These are phyloP conservation scores for Aspergillus tanneri DNA, from an alignment of 2,329 filamentous ascomycete genomes.

Conservation along the genomic window DNA sequence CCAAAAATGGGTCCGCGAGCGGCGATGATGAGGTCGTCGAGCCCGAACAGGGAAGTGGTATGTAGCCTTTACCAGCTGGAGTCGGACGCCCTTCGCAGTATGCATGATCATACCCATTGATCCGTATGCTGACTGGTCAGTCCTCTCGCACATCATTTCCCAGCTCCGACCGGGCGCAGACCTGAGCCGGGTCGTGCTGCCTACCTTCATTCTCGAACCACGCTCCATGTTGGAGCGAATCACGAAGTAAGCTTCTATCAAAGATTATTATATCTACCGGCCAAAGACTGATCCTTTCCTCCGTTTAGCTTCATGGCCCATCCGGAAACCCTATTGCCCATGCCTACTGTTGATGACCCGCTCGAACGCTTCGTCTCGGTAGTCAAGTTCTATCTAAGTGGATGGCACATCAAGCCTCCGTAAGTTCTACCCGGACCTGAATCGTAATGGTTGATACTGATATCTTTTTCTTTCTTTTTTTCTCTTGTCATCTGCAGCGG, in stretches of 20 bases:
- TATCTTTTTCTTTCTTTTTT: background rate
- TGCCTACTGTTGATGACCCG: slow-evolving; percentile 84
- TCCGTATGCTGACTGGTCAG: too few relatives aligned
- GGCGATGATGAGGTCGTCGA: slow-evolving; percentile 80
- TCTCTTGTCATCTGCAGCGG: slow-evolving; percentile 57
- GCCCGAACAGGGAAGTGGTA: slow-evolving; percentile 91
- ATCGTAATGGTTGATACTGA: background rate
- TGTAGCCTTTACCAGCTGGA: too few relatives aligned
- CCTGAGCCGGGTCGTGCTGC: slow-evolving; percentile 87
- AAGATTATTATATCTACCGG: background rate
- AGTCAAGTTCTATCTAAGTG: slow-evolving; percentile 96
- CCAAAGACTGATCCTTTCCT: slow-evolving; percentile 22
- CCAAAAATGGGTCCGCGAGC: slow-evolving; percentile 37
- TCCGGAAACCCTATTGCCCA: slow-evolving; percentile 88
- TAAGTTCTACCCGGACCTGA: slow-evolving; percentile 50
- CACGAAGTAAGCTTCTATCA: slow-evolving; percentile 69
- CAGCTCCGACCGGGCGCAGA: slow-evolving; percentile 94
- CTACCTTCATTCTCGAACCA: slow-evolving; percentile 96
- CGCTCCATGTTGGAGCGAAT: slow-evolving; percentile 98
- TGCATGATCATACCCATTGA: too few relatives aligned
- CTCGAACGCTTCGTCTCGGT: slow-evolving; percentile 87
- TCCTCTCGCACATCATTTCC: slow-evolving; percentile 95
- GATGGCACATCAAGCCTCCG: slow-evolving; percentile 98
- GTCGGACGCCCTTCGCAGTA: too few relatives aligned
- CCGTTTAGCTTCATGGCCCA: slow-evolving; percentile 94